Percentiles rank a stretch among this genome's conserved stretches.
Conservation (phyloP, 1,284 basidiomycete species). For the Gomphus bonarii region DNA sequence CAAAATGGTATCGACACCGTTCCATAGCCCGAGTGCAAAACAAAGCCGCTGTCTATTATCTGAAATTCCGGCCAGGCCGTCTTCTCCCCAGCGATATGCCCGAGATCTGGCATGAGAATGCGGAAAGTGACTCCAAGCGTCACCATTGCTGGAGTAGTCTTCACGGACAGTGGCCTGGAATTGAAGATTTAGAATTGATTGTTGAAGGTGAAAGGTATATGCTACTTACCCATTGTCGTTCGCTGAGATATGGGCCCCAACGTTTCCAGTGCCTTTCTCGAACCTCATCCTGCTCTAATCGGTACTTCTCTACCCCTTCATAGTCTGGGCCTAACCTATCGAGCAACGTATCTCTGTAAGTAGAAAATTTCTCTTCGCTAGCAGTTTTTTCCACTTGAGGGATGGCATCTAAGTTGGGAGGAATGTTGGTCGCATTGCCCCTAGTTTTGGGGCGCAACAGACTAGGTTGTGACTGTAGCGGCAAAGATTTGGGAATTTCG, state of each 20-base stretch:
- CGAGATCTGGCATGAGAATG: constrained; percentile 92
- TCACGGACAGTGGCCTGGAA: constrained; percentile 89
- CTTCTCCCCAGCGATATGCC: constrained; percentile 97
- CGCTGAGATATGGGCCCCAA: constrained; percentile 96
- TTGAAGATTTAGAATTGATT: constrained; percentile 12
- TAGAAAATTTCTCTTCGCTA: constrained; percentile 17
- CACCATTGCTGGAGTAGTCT: constrained; percentile 93
- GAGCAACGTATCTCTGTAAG: constrained; percentile 52
- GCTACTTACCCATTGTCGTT: constrained; percentile 85
- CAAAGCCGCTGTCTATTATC: constrained; percentile 95
- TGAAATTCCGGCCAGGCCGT: constrained; percentile 91
- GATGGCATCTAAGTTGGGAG: constrained; percentile 22
- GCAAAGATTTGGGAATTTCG: constrained; percentile 58
- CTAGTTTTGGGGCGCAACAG: constrained; percentile 30
- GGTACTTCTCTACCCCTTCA: constrained; percentile 56
- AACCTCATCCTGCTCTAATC: constrained; percentile 59
- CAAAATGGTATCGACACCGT: constrained; percentile 87
- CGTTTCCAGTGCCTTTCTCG: constrained; percentile 87
- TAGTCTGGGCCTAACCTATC: constrained; percentile 49
- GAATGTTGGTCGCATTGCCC: constrained; percentile 25
- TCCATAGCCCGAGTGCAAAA: constrained; percentile 89
- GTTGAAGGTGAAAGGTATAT: constrained; percentile 9
- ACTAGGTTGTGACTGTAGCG: constrained; percentile 19
- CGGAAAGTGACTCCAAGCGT: constrained; percentile 97
- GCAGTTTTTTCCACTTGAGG: constrained; percentile 19